phyloP scores from a whole-genome alignment of 768 basidiomycete species.

The Suillus cothurnatus region DNA sequence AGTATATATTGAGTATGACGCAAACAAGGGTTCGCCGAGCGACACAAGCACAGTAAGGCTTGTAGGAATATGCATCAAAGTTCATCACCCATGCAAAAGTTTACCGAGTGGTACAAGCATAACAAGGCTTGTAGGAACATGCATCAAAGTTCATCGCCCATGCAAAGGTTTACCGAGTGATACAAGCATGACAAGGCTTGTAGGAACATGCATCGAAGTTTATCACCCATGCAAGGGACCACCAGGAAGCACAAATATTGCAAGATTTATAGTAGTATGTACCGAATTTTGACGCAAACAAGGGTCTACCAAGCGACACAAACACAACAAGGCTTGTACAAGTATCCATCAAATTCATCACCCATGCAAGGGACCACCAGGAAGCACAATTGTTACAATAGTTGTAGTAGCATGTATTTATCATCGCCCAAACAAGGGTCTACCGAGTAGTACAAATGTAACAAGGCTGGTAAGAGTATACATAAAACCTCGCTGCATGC shows the following conservation, averaged over 20 bases:
- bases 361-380: neutral
- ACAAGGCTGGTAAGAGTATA: neutral
- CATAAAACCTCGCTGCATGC: too few species aligned
- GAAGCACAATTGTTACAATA: neutral
- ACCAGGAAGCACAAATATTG: neutral
- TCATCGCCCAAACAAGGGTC: neutral
- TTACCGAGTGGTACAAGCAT: too few species aligned
- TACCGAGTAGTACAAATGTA: neutral
- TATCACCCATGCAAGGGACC: neutral
- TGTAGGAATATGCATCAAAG: neutral
- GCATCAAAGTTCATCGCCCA: too few species aligned
- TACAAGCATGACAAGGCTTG: too few species aligned
- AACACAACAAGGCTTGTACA: neutral
- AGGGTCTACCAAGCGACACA: neutral
- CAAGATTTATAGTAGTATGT: neutral
- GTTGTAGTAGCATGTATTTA: neutral
- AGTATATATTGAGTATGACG: too few species aligned
- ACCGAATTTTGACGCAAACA: neutral
- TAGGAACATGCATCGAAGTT: neutral
- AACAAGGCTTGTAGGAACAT: neutral
- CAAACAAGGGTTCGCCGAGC: too few species aligned
- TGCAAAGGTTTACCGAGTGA: too few species aligned
- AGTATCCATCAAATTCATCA: neutral
- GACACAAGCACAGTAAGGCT: too few species aligned
- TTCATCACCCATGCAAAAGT: too few species aligned